A percentile compares a stretch with the other conserved stretches of the same genome.
Evolutionary conservation across 1,284 basidiomycete genomes (phyloP).

Genomic region (Cronartium quercuum): DNA sequence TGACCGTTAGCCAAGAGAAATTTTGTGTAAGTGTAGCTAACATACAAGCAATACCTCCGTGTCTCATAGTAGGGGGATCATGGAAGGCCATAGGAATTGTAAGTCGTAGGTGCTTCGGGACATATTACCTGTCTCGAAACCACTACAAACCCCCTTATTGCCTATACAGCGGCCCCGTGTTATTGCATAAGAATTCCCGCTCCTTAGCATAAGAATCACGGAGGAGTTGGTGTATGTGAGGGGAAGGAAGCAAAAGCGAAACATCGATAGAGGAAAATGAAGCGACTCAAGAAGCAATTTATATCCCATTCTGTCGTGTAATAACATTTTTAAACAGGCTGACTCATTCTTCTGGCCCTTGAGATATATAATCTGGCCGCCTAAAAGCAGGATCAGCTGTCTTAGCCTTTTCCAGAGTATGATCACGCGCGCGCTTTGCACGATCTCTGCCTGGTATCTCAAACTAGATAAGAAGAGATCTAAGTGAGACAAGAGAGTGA

Average conservation of each 20-base stretch:
- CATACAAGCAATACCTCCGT: not conserved
- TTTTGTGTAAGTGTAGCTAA: not conserved
- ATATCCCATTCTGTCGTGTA: no score
- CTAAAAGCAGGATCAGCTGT: not conserved
- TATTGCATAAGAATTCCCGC: no score
- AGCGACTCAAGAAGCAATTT: no score
- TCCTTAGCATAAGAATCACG: no score
- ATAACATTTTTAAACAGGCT: not conserved
- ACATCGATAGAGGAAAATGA: no score
- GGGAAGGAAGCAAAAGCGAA: no score
- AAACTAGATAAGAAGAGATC: no score
- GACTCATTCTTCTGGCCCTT: not conserved
- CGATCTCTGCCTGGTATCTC: no score
- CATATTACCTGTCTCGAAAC: not conserved
- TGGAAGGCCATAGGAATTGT: not conserved
- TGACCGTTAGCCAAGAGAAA: not conserved
- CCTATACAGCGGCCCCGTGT: no score
- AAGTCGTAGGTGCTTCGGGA: not conserved
- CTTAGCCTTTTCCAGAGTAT: not conserved
- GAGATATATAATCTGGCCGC: not conserved
- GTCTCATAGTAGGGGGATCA: not conserved
- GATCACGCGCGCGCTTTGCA: not conserved
- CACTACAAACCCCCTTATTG: not conserved
- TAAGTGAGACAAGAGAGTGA: not conserved
- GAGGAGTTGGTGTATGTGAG: no score